Conservation (phyloP, 2,329 filamentous ascomycete genomes). For the Madurella mycetomatis region DNA sequence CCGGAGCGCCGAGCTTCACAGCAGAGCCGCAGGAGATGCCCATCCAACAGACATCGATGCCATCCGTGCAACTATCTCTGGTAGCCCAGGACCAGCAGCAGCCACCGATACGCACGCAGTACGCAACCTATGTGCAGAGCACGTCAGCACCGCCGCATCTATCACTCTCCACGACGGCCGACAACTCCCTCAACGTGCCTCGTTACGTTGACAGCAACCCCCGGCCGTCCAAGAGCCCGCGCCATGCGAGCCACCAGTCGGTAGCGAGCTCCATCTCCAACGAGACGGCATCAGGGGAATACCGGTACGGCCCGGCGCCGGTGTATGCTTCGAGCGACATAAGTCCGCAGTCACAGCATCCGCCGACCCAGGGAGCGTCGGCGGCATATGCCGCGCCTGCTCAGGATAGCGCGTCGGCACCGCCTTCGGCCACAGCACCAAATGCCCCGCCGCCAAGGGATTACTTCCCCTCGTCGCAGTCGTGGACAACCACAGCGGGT, state of each 20-base stretch:
- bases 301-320: constrained; percentile 50
- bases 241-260: constrained; percentile 51
- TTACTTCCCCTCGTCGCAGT: constrained; percentile 43
- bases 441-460: constrained; percentile 39
- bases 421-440: constrained; percentile 17
- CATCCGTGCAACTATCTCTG: constrained; percentile 50
- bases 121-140: constrained; percentile 48
- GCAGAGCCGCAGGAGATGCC: constrained; percentile 52
- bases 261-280: constrained; percentile 45
- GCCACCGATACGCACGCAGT: constrained; percentile 49
- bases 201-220: constrained; percentile 54
- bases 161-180: constrained; percentile 40
- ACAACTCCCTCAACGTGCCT: constrained; percentile 49
- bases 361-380: neutral
- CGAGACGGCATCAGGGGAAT: constrained; percentile 49
- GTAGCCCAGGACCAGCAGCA: constrained; percentile 45
- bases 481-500: constrained; percentile 49
- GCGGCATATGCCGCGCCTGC: constrained; percentile 9
- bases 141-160: constrained; percentile 49
- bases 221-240: constrained; percentile 53
- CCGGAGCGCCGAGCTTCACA: constrained; percentile 44
- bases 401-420: constrained; percentile 15
- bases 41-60: constrained; percentile 50
- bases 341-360: constrained; percentile 33
- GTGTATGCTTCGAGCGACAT: constrained; percentile 30